Conservation (phyloP, 257 asterid species). For the Solanum medicagineum region DNA sequence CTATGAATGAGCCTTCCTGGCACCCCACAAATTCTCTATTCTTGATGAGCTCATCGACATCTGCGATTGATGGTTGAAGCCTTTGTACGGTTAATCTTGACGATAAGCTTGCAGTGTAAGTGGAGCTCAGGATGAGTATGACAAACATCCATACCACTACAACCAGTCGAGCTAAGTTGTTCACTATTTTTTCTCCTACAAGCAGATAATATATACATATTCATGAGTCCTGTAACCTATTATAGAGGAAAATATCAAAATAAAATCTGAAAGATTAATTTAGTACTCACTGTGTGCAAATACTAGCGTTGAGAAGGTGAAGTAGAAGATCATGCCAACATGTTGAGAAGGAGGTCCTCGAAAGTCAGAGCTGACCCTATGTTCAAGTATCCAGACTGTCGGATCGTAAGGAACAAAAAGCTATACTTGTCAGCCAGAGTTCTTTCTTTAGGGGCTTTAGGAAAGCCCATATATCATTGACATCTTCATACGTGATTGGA, state of each 20-base stretch:
- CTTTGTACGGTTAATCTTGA: neutral
- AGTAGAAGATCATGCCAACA: neutral
- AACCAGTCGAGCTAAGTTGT: neutral
- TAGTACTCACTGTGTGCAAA: neutral
- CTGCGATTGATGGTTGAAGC: neutral
- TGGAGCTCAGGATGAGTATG: neutral
- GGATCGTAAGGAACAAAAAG: neutral
- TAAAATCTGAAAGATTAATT: neutral
- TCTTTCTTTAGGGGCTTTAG: conserved; percentile 1
- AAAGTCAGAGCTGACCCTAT: neutral
- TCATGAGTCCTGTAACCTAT: neutral
- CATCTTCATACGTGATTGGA: neutral
- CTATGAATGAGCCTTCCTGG: neutral
- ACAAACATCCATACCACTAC: neutral
- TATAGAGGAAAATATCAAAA: neutral
- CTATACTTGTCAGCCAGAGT: neutral
- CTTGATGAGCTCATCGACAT: neutral
- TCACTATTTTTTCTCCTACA: neutral
- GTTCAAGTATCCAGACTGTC: neutral
- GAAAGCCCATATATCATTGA: neutral
- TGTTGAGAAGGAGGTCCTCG: neutral
- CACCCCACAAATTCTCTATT: neutral
- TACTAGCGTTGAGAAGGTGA: neutral
- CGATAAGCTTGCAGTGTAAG: conserved; percentile 1
- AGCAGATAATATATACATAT: neutral